Evolutionary conservation across 192 early-diverging fungal genomes (phyloP).

Genomic region (Coemansia reversa): DNA sequence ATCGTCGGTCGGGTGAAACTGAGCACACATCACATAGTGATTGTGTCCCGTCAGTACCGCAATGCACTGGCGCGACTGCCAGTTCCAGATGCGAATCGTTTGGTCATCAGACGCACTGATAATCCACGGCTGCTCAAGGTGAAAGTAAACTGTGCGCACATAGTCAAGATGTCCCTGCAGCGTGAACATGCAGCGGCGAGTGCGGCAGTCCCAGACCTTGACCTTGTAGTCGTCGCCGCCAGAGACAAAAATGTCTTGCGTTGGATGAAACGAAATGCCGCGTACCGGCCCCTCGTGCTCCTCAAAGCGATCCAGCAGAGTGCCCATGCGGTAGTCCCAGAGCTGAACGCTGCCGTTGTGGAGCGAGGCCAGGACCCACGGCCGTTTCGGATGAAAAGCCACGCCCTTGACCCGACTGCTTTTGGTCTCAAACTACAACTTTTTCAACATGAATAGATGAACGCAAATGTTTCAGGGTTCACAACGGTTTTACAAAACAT

Average conservation of each 20-base stretch:
- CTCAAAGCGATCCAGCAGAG: conserved; percentile 95
- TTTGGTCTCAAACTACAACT: conserved; percentile 93
- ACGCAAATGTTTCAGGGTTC: neutral
- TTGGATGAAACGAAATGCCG: conserved; percentile 92
- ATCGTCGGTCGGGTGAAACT: conserved; percentile 98
- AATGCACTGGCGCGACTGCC: conserved; percentile 98
- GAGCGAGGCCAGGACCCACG: conserved; percentile 96
- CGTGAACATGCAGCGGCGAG: conserved; percentile 92
- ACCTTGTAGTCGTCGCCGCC: conserved; percentile 99
- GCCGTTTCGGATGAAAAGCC: conserved; percentile 95
- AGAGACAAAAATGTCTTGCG: conserved; percentile 95
- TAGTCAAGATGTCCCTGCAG: conserved; percentile 98
- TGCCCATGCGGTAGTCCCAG: conserved; percentile 99
- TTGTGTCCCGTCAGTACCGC: conserved; percentile 97
- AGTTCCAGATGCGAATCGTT: conserved; percentile 99
- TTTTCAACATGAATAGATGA: neutral
- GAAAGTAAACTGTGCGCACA: conserved; percentile 95
- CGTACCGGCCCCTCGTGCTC: conserved; percentile 99
- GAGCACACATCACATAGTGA: conserved; percentile 98
- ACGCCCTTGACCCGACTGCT: conserved; percentile 97
- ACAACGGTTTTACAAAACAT: neutral
- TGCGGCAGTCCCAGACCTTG: conserved; percentile 99
- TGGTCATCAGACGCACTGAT: conserved; percentile 96
- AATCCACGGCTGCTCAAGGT: conserved; percentile 98
- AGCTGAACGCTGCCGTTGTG: conserved; percentile 98